Base-by-base conservation (phyloP, 2,329 filamentous ascomycete genomes). In the Parafenestella ontariensis region DNA sequence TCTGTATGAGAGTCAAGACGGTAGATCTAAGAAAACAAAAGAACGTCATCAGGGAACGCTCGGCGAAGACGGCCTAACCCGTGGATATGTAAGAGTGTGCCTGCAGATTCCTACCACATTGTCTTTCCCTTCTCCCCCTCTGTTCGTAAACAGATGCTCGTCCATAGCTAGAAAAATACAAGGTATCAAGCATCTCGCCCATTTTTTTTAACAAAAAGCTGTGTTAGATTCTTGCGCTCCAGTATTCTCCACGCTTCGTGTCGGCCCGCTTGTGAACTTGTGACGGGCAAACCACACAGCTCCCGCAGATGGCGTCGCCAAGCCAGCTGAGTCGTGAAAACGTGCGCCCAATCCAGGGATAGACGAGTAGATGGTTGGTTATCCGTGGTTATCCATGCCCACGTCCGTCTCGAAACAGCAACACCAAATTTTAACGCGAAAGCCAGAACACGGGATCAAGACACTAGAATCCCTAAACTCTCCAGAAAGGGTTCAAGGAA, bases 231-330 rank as follows among this genome's bases (percentile, higher is more conserved):
- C 3, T 17, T 18, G 24, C 7, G 7, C 11, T 28, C 34, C 15
- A 13, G 18, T 20, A 18, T 4, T 26, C 40, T 42, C 40, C 40
- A n/a, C 18, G 40, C 21, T 28, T 15, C n/a, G 23, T 28, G 20
- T 42, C 20, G 8, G 13, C 21, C 23, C 39, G 20, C n/a, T 42
- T 24, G 21, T 23, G 40, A 15, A 29, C 6, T 42, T 28, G 7
- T 10, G 39, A 41, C 39, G 39, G 39, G 39, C 39, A 24, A 3
- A 10, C 39, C 39, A 20, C 39, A 41, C 13, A 5, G 3, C 6
- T 41, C 39, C 39, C 40, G 20, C 40, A 28, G 40, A 42, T 42
- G 40, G 40, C 40, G 40, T 42, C 13, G 40, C 40, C 40, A 42
- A 42, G 40, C 23, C 21, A 42, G 40, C 40, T 42, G 40, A 42